Percentiles rank a stretch among this genome's conserved stretches.
Evolutionary conservation across 176 grass and related monocot genomes (phyloP).

Genomic region (Oryza australiensis): DNA sequence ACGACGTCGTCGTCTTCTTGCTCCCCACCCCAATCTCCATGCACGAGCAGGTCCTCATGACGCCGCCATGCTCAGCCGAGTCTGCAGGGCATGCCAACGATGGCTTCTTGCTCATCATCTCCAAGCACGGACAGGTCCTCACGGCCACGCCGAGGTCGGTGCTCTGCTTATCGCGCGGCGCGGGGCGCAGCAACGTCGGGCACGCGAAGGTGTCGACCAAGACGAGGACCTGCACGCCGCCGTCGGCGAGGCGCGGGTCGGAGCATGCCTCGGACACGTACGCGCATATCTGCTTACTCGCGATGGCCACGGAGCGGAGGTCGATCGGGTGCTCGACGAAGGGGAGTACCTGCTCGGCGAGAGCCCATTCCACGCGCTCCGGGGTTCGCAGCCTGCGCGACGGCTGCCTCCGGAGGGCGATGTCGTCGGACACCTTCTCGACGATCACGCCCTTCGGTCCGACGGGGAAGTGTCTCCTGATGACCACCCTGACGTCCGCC

Average conservation of each 20-base stretch:
- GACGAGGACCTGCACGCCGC: slow-evolving; percentile 2
- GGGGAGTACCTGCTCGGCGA: slow-evolving; percentile 15
- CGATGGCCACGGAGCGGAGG: neutral
- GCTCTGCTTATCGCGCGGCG: neutral
- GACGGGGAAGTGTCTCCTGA: slow-evolving; percentile 11
- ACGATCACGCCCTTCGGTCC: neutral
- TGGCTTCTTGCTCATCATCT: neutral
- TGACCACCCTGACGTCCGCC: slow-evolving; percentile 14
- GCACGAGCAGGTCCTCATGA: no score
- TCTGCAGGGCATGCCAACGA: no score
- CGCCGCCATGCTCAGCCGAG: no score
- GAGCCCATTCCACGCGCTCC: neutral
- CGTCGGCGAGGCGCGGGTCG: neutral
- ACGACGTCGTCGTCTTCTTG: neutral
- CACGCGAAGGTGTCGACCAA: slow-evolving; percentile 11
- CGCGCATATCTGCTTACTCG: neutral
- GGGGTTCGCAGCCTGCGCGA: neutral
- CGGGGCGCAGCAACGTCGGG: neutral
- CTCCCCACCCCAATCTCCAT: no score
- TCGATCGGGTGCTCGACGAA: slow-evolving; percentile 22
- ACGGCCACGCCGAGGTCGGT: neutral
- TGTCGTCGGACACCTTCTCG: slow-evolving; percentile 26
- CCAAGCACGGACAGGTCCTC: neutral
- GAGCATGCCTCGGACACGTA: slow-evolving; percentile 11
- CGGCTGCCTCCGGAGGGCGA: slow-evolving; percentile 8